A percentile compares a stretch with the other conserved stretches of the same genome.
Evolutionary conservation across 441 rosid species (phyloP).

Genomic region (Eruca vesicaria): DNA sequence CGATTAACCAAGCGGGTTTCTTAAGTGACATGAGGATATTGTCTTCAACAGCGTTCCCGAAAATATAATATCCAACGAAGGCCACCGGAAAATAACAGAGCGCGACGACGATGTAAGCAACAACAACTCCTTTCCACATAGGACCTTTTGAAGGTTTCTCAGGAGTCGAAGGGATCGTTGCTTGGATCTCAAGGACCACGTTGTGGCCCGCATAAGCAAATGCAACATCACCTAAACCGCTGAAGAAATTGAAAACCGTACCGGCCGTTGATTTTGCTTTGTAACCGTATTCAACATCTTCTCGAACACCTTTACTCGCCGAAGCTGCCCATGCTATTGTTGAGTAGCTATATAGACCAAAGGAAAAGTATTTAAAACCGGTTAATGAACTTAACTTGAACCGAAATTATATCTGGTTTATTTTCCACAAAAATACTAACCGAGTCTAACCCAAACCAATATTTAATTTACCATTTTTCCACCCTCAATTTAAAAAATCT

Average conservation of each 20-base stretch:
- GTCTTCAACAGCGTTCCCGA: slow-evolving; percentile 65
- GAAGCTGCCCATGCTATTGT: slow-evolving; percentile 71
- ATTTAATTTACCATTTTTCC: neutral
- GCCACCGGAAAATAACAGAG: slow-evolving; percentile 95
- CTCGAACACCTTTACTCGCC: slow-evolving; percentile 42
- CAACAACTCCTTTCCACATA: slow-evolving; percentile 81
- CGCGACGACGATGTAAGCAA: slow-evolving; percentile 71
- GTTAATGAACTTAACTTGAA: neutral
- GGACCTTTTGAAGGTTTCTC: slow-evolving; percentile 80
- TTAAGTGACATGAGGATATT: slow-evolving; percentile 64
- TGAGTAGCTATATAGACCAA: slow-evolving; percentile 58
- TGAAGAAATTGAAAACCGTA: slow-evolving; percentile 54
- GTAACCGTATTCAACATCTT: slow-evolving; percentile 56
- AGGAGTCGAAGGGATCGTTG: slow-evolving; percentile 87
- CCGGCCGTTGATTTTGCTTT: slow-evolving; percentile 46
- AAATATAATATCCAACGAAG: slow-evolving; percentile 53
- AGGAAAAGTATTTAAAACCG: neutral
- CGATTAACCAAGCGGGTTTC: slow-evolving; percentile 81
- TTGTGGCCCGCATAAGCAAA: slow-evolving; percentile 89
- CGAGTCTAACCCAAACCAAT: neutral
- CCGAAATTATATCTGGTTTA: neutral
- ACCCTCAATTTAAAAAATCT: neutral
- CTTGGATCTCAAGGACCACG: slow-evolving; percentile 87
- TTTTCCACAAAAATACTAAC: neutral
- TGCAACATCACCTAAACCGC: slow-evolving; percentile 77